Conservation (phyloP, 805 yeast genomes). For the Hanseniaspora occidentalis region DNA sequence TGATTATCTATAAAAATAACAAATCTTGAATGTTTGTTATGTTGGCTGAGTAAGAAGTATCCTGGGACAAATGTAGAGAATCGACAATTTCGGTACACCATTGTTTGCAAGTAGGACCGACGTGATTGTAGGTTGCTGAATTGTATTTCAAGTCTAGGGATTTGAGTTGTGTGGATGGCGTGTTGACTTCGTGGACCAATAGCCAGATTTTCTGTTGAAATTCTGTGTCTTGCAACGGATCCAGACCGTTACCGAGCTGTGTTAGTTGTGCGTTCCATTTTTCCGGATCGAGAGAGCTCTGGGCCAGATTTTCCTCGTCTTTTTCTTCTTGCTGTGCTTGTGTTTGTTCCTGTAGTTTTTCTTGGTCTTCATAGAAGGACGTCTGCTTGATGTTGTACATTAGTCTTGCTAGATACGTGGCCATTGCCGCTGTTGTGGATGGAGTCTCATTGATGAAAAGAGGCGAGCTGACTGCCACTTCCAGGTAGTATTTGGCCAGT, state of each 20-base stretch:
- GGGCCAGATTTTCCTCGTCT: slow-evolving; percentile 1
- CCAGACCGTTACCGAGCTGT: slow-evolving; percentile 19
- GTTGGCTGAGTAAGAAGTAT: background rate
- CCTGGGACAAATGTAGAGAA: background rate
- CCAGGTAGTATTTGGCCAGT: slow-evolving; percentile 66
- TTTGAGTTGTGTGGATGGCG: slow-evolving; percentile 19
- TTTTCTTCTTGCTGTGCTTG: background rate
- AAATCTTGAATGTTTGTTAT: background rate
- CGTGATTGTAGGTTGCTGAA: slow-evolving; percentile 12
- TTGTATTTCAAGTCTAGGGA: slow-evolving; percentile 18
- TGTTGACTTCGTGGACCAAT: slow-evolving; percentile 17
- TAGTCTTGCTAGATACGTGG: slow-evolving; percentile 71
- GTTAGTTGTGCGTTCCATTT: slow-evolving; percentile 16
- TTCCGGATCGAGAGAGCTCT: background rate
- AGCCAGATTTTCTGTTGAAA: slow-evolving; percentile 16
- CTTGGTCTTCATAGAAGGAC: background rate
- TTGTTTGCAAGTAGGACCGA: background rate
- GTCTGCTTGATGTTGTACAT: slow-evolving; percentile 36
- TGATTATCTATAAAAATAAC: slow-evolving; percentile 1
- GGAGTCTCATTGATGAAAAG: slow-evolving; percentile 63
- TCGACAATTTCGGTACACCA: slow-evolving; percentile 3
- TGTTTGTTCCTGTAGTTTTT: background rate
- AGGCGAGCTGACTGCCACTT: slow-evolving; percentile 64
- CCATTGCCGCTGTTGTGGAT: slow-evolving; percentile 72
- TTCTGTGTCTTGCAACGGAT: slow-evolving; percentile 11